phyloP scores from a whole-genome alignment of 129 eudicot genomes.

The Flaveria brownii region DNA sequence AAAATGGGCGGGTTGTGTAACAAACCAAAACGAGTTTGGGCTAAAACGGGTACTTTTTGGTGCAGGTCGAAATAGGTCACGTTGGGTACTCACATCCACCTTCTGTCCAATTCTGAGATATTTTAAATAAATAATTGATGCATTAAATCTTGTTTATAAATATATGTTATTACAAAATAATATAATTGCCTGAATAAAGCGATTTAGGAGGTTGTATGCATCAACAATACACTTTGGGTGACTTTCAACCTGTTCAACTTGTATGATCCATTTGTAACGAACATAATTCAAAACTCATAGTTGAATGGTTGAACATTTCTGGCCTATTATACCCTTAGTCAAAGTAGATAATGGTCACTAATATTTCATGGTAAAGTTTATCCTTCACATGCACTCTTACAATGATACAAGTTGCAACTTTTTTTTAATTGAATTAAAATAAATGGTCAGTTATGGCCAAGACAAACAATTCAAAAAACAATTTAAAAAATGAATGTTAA shows the following conservation, averaged over 20 bases:
- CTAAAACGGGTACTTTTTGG: background rate
- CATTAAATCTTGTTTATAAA: background rate
- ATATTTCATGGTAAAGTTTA: background rate
- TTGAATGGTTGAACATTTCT: background rate
- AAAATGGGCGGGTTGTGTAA: slow-evolving; percentile 6
- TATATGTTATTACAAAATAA: background rate
- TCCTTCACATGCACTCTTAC: slow-evolving; percentile 16
- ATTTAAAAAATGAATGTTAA: no score
- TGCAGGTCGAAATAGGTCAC: background rate
- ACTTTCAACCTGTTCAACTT: background rate
- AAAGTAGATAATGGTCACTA: background rate
- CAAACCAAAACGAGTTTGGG: background rate
- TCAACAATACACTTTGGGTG: background rate
- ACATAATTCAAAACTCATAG: background rate
- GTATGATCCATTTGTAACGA: background rate
- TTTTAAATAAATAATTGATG: background rate
- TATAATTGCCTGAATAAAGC: background rate
- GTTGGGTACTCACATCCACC: background rate
- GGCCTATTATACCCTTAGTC: background rate
- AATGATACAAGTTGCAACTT: slow-evolving; percentile 6
- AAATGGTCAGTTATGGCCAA: no score
- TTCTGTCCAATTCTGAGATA: background rate
- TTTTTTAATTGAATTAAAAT: background rate
- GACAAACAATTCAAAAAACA: no score
- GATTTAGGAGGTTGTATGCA: slow-evolving; percentile 8